Evolutionary conservation across 139 green algal species (phyloP).

Genomic region (Monoraphidium neglectum): DNA sequence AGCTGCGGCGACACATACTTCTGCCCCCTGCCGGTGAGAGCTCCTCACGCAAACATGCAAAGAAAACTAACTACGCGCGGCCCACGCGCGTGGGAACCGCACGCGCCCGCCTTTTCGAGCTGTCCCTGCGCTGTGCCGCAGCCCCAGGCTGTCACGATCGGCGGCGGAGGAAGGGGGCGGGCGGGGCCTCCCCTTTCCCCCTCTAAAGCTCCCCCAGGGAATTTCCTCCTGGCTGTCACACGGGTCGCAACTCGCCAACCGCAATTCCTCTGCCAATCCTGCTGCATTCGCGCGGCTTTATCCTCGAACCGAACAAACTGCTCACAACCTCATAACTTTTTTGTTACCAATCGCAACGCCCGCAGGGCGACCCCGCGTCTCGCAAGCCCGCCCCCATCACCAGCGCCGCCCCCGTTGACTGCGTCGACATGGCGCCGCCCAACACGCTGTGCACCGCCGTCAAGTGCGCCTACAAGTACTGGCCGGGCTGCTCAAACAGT

Average conservation of each 20-base stretch:
- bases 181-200: too few relatives aligned
- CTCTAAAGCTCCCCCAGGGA: too few relatives aligned
- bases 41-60: not conserved
- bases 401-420: not conserved
- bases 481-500: constrained; percentile 2
- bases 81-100: too few relatives aligned
- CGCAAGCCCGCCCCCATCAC: constrained; percentile 1
- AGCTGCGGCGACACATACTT: constrained; percentile 10
- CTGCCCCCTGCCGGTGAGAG: constrained; percentile 12
- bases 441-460: not conserved
- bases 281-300: too few relatives aligned
- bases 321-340: too few relatives aligned
- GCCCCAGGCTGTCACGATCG: too few relatives aligned
- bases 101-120: not conserved
- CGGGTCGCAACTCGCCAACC: too few relatives aligned
- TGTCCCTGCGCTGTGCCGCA: too few relatives aligned
- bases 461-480: not conserved
- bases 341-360: not conserved
- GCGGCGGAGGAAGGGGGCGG: too few relatives aligned
- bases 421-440: constrained; percentile 5
- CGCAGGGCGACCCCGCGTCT: constrained; percentile 8
- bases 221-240: too few relatives aligned
- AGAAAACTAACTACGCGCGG: not conserved
- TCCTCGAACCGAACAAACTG: too few relatives aligned
- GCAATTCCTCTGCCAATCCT: too few relatives aligned